Conservation (phyloP, 1,284 basidiomycete species). For the Schizopora paradoxa region DNA sequence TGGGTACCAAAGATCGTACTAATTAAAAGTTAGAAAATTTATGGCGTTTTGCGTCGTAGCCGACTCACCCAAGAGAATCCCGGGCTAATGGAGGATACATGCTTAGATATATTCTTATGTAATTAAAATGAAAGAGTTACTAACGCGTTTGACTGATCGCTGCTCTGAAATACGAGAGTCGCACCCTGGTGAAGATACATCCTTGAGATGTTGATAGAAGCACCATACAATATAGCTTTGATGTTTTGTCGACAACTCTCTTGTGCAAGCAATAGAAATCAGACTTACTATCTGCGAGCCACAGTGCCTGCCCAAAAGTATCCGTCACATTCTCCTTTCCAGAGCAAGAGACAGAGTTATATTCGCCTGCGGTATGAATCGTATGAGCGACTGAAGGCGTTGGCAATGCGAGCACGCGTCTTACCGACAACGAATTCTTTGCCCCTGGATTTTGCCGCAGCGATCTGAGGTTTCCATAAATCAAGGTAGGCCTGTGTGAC, state of each 20-base stretch:
- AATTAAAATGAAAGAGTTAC: constrained; percentile 3
- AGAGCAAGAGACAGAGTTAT: constrained; percentile 32
- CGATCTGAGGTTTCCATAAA: constrained; percentile 33
- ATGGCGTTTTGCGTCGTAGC: neutral
- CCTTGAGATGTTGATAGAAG: constrained; percentile 29
- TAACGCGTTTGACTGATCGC: constrained; percentile 29
- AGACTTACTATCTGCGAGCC: constrained; percentile 30
- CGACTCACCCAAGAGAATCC: constrained; percentile 31
- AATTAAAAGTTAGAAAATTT: constrained; percentile 9
- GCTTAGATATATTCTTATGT: neutral
- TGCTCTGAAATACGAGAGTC: constrained; percentile 32
- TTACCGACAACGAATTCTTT: constrained; percentile 32
- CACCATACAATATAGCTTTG: constrained; percentile 31
- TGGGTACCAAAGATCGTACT: constrained; percentile 37
- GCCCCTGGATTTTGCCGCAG: constrained; percentile 27
- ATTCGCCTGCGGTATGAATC: constrained; percentile 21
- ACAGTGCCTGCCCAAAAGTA: constrained; percentile 34
- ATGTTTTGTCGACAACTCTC: neutral
- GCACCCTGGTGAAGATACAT: constrained; percentile 35
- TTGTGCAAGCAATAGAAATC: neutral
- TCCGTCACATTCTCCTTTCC: constrained; percentile 35
- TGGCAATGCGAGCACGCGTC: neutral
- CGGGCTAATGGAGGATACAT: constrained; percentile 19
- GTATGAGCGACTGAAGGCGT: neutral
- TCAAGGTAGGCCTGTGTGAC: constrained; percentile 28